phyloP scores from a whole-genome alignment of 306 rosid genomes.

The Oxytropis ochrocephala region DNA sequence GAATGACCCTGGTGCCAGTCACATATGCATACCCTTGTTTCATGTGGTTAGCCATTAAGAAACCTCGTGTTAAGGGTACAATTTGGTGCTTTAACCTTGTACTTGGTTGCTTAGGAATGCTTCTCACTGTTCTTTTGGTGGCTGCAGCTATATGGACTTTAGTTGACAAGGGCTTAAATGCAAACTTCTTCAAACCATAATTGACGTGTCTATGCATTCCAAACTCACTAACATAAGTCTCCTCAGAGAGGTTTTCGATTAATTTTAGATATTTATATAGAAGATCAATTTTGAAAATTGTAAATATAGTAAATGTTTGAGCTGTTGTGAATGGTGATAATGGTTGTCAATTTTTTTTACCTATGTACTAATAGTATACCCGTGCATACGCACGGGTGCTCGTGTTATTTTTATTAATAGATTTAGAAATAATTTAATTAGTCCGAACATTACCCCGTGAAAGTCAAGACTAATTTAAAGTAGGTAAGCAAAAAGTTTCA shows the following conservation, averaged over 20 bases:
- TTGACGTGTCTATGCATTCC: neutral
- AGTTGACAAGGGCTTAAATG: constrained; percentile 30
- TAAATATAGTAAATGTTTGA: neutral
- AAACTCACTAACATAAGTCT: neutral
- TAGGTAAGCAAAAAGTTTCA: too few species aligned
- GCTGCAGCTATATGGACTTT: constrained; percentile 42
- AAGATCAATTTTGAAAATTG: neutral
- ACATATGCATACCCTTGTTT: constrained; percentile 69
- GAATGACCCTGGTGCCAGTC: constrained; percentile 45
- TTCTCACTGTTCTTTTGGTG: constrained; percentile 35
- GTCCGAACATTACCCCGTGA: too few species aligned
- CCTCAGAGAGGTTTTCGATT: neutral
- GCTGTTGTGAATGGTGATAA: neutral
- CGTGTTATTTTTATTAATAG: too few species aligned
- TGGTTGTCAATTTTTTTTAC: neutral
- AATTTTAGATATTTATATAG: too few species aligned
- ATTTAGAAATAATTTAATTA: too few species aligned
- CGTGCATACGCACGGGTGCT: too few species aligned
- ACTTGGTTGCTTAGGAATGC: constrained; percentile 54
- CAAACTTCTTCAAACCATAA: constrained; percentile 63
- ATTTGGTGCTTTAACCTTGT: constrained; percentile 37
- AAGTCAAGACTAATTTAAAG: too few species aligned
- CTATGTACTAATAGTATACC: too few species aligned
- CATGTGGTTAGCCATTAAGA: constrained; percentile 68
- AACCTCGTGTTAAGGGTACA: constrained; percentile 23